Evolutionary conservation across 2,329 filamentous ascomycete genomes (phyloP), one percentile per base, ranked within the genome.

Genomic region (Dryadomyces sulphureus): DNA sequence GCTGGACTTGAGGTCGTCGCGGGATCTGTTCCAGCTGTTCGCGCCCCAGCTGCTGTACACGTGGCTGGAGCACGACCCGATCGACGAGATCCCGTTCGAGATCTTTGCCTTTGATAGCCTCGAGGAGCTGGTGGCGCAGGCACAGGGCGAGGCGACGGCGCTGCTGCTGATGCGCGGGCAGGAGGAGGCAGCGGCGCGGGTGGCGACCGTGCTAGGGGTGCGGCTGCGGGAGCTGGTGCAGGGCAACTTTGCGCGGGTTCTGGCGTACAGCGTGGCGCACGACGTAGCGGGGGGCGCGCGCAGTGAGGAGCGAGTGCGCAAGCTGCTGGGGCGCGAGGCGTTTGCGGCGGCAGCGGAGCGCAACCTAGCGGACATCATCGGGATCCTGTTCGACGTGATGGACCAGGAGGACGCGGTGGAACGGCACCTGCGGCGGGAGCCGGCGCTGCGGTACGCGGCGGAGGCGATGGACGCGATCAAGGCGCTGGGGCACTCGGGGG

Each of bases 11-110:
- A 62, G 70, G 21, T 76, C 77, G 39, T 70, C 87, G 0, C 76
- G 72, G 54, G 73, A 81, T 30, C 65, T 99, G 1, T 95, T 98
- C 57, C 68, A 69, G 6, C 67, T 96, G 0, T 98, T 96, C 57
- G 80, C 86, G 7, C 79, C 89, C 2, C 92, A 98, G 56, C 70
- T 98, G 7, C 67, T 96, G 3, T 94, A 86, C 58, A 94, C 88
- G 0, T 98, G 89, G 90, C 74, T 93, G 4, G 78, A 86, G 50
- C 65, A 65, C 1, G 74, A 81, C 48, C 63, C 66, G 1, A 66
- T 94, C 7, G 67, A 73, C n/a, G 69, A 77, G 4, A 84, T 98
- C 42, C 90, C 92, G 0, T 94, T 76, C 56, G 67, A 71, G n/a
- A 84, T 92, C 2, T 98, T 98, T 60, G 82, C 80, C 1, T 98